phyloP scores from a whole-genome alignment of 805 yeast genomes.

The Yarrowia divulgata region DNA sequence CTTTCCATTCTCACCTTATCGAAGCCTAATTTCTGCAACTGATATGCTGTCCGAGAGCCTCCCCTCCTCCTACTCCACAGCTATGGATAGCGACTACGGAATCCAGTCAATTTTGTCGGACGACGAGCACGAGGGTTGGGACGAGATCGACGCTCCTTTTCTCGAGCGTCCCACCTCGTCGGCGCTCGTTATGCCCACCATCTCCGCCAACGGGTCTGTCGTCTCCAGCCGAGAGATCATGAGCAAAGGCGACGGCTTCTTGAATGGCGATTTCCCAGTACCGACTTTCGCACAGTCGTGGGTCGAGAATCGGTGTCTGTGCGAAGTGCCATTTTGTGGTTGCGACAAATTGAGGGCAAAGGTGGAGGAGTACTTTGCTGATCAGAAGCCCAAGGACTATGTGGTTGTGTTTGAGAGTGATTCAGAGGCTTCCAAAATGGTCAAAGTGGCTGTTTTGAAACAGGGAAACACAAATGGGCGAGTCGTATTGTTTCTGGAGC shows the following conservation, averaged over 20 bases:
- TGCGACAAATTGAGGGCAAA: neutral
- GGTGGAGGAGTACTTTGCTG: neutral
- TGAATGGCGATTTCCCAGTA: slow-evolving; percentile 14
- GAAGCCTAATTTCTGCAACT: neutral
- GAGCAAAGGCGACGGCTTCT: slow-evolving; percentile 15
- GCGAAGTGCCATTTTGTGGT: neutral
- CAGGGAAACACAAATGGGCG: neutral
- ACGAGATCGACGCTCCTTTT: slow-evolving; percentile 25
- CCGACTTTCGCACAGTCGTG: slow-evolving; percentile 3
- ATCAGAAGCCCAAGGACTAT: neutral
- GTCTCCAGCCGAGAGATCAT: slow-evolving; percentile 2
- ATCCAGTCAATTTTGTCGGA: slow-evolving; percentile 27
- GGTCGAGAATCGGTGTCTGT: neutral
- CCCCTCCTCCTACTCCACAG: neutral
- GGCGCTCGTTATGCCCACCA: slow-evolving; percentile 5
- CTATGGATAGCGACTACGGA: slow-evolving; percentile 34
- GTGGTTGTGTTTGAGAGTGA: slow-evolving; percentile 1
- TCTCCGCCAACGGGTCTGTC: slow-evolving; percentile 13
- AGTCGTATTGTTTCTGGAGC: neutral
- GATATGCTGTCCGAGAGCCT: neutral
- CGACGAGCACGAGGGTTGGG: slow-evolving; percentile 26
- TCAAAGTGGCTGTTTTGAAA: neutral
- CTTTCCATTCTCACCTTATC: slow-evolving; percentile 2
- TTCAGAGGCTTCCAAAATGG: neutral
- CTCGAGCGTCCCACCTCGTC: slow-evolving; percentile 24